Percentiles rank a stretch among this genome's conserved stretches.
Conservation (phyloP, 2,329 filamentous ascomycete genomes). For the Fusarium equiseti region DNA sequence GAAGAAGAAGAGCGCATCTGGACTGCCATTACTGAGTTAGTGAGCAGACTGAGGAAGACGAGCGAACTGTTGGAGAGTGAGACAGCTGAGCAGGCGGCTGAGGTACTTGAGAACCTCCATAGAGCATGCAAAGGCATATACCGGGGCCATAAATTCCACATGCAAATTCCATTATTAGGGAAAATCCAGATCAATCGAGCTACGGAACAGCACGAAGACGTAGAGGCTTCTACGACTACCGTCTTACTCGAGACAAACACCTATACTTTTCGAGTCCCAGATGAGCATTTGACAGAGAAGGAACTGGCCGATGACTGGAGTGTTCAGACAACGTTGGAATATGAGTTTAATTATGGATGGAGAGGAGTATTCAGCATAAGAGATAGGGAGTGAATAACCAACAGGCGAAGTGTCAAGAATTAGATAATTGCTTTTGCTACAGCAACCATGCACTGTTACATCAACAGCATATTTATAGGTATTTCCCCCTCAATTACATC, state of each 20-base stretch:
- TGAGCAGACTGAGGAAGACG: background rate
- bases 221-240: background rate
- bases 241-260: conserved; percentile 20
- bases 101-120: conserved; percentile 20
- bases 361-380: too few relatives aligned
- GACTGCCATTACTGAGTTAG: background rate
- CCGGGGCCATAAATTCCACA: conserved; percentile 3
- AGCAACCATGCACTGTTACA: background rate
- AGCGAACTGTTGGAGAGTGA: background rate
- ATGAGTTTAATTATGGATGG: too few relatives aligned
- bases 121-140: conserved; percentile 8
- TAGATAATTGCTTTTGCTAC: background rate
- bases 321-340: background rate
- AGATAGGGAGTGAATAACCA: too few relatives aligned
- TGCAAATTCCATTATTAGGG: conserved; percentile 34
- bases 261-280: conserved; percentile 5
- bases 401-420: background rate
- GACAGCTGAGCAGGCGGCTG: conserved; percentile 12
- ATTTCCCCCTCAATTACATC: background rate
- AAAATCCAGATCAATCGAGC: conserved; percentile 10
- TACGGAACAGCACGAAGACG: background rate
- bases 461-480: background rate
- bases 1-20: conserved; percentile 17
- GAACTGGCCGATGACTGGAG: conserved; percentile 30
- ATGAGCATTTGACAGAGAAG: background rate